phyloP scores from a whole-genome alignment of 495 filamentous ascomycete species.

The Talaromyces nanjingensis region DNA sequence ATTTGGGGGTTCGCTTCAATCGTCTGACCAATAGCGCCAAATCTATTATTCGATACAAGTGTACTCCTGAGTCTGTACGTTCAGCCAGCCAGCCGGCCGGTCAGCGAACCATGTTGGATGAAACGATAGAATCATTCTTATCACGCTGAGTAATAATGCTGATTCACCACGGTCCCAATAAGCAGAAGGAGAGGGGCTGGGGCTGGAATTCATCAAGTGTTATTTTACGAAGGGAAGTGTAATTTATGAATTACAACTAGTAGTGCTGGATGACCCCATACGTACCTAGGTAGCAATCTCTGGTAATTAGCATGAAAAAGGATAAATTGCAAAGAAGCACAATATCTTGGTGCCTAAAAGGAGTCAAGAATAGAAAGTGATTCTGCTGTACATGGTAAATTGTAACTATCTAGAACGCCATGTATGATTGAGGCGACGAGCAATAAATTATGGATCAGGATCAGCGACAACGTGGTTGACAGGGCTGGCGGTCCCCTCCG shows the following conservation, averaged over 20 bases:
- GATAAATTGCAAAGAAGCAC: neutral
- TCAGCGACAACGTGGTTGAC: constrained; percentile 29
- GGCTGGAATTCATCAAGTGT: neutral
- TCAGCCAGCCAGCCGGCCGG: neutral
- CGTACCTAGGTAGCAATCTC: neutral
- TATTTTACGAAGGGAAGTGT: neutral
- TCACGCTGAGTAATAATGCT: neutral
- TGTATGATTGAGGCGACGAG: neutral
- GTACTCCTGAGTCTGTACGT: neutral
- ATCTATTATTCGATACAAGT: neutral
- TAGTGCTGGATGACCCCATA: neutral
- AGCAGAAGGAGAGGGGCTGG: neutral
- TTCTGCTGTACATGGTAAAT: neutral
- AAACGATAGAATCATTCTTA: neutral
- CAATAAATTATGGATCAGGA: constrained; percentile 10
- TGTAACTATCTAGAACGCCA: neutral
- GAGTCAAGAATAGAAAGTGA: neutral
- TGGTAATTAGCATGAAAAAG: neutral
- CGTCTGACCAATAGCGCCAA: neutral
- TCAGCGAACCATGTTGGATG: neutral
- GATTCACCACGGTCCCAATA: neutral
- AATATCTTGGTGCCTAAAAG: neutral
- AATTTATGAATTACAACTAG: neutral
- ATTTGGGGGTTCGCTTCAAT: neutral
- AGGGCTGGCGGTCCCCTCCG: constrained; percentile 15